These are phyloP conservation scores for Protomyces inundatus DNA, from an alignment of 1,139 yeast genomes.

Conservation along the genomic window DNA sequence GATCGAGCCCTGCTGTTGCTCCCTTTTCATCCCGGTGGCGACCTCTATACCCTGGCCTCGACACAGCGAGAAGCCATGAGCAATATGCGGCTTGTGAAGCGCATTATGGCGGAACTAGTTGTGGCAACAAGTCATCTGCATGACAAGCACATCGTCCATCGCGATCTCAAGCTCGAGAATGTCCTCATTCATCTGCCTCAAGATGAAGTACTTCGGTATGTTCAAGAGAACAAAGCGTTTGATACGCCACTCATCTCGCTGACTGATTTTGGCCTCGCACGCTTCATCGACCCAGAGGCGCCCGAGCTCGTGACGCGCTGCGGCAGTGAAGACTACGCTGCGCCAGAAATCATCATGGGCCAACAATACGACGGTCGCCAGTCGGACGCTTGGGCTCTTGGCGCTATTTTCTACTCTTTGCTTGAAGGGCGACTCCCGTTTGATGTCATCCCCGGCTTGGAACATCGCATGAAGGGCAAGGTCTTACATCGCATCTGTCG, in stretches of 20 bases:
- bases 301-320: conserved; percentile 77
- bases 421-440: conserved; percentile 85
- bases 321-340: conserved; percentile 92
- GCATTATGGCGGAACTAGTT: conserved; percentile 53
- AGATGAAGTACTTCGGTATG: neutral
- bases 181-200: conserved; percentile 8
- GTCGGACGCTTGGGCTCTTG: conserved; percentile 91
- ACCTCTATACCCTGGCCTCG: conserved; percentile 56
- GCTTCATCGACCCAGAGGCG: conserved; percentile 52
- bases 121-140: conserved; percentile 55
- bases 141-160: conserved; percentile 46
- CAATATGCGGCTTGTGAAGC: conserved; percentile 51
- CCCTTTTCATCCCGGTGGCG: conserved; percentile 72
- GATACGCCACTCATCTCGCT: conserved; percentile 52
- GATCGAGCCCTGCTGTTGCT: conserved; percentile 51
- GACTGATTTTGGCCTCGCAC: conserved; percentile 85
- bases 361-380: conserved; percentile 82
- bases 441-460: conserved; percentile 58
- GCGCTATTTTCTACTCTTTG: conserved; percentile 77
- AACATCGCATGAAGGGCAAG: conserved; percentile 51
- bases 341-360: conserved; percentile 89
- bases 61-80: conserved; percentile 46
- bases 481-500: conserved; percentile 87
- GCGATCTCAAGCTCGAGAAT: conserved; percentile 46
- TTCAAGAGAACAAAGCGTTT: conserved; percentile 27